Percentiles rank a stretch among this genome's conserved stretches.
These are phyloP conservation scores for Umbelopsis isabellina DNA, from an alignment of 192 early-diverging fungal species.

Conservation along the genomic window DNA sequence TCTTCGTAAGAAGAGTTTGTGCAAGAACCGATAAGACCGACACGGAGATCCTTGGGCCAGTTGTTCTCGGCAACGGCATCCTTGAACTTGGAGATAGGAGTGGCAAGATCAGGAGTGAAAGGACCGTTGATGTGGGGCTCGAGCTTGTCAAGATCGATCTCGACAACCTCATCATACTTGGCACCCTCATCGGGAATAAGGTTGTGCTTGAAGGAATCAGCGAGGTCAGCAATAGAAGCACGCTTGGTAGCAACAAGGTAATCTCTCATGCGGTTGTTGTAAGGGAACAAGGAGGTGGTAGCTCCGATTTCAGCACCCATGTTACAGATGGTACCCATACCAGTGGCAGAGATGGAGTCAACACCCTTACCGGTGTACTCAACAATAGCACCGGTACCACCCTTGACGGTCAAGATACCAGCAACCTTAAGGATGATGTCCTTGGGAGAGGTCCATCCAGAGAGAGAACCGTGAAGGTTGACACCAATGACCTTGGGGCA, in stretches of 20 bases:
- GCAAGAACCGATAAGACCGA: slow-evolving; percentile 96
- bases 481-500: slow-evolving; percentile 96
- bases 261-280: slow-evolving; percentile 88
- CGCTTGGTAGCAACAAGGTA: slow-evolving; percentile 91
- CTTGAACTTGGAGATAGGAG: slow-evolving; percentile 92
- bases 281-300: slow-evolving; percentile 96
- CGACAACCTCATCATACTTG: slow-evolving; percentile 90
- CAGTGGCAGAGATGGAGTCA: slow-evolving; percentile 93
- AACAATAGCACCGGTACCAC: slow-evolving; percentile 95
- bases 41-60: slow-evolving; percentile 89
- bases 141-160: slow-evolving; percentile 90
- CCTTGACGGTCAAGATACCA: slow-evolving; percentile 95
- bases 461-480: slow-evolving; percentile 82
- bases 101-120: slow-evolving; percentile 95
- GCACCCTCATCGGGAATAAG: slow-evolving; percentile 86
- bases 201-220: slow-evolving; percentile 86
- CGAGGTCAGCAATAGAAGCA: slow-evolving; percentile 73
- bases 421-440: slow-evolving; percentile 95
- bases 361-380: slow-evolving; percentile 98
- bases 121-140: slow-evolving; percentile 98
- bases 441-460: slow-evolving; percentile 95
- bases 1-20: slow-evolving; percentile 99
- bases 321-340: slow-evolving; percentile 99
- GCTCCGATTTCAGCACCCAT: slow-evolving; percentile 99
- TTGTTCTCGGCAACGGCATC: slow-evolving; percentile 81